phyloP scores from a whole-genome alignment of 768 basidiomycete species.

The Punctularia strigosozonata region DNA sequence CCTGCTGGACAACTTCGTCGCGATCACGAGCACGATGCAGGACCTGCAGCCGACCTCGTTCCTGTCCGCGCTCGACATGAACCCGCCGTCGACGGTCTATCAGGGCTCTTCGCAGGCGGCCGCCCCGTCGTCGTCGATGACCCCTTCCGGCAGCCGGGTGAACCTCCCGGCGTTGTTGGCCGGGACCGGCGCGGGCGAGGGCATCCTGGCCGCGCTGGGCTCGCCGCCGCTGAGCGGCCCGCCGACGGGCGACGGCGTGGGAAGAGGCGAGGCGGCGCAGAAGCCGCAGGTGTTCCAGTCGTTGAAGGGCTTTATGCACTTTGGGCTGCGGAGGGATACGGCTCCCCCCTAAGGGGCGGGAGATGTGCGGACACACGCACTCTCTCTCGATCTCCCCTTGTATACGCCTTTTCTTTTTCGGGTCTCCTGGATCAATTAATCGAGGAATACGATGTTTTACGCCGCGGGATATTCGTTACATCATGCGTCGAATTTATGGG shows the following conservation, averaged over 20 bases:
- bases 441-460: too few species aligned
- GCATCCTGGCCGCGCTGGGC: constrained; percentile 44
- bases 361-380: too few species aligned
- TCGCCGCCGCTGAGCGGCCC: constrained; percentile 58
- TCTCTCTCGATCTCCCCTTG: too few species aligned
- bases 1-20: constrained; percentile 84
- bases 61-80: constrained; percentile 92
- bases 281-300: constrained; percentile 82
- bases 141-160: constrained; percentile 54
- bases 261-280: constrained; percentile 31
- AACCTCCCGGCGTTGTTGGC: constrained; percentile 25
- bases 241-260: constrained; percentile 40
- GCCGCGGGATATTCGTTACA: too few species aligned
- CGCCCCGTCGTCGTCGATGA: constrained; percentile 41
- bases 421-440: too few species aligned
- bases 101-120: constrained; percentile 33
- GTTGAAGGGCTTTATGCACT: constrained; percentile 79
- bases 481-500: too few species aligned
- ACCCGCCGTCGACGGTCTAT: too few species aligned
- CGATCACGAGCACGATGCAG: constrained; percentile 83
- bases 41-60: constrained; percentile 88
- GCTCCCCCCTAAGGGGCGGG: too few species aligned
- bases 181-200: constrained; percentile 28
- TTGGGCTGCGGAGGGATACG: constrained; percentile 72
- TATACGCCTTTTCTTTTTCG: too few species aligned